Percentiles rank a stretch among this genome's conserved stretches.
These are phyloP conservation scores for Entomortierella lignicola DNA, from an alignment of 192 early-diverging fungal species.

Conservation along the genomic window DNA sequence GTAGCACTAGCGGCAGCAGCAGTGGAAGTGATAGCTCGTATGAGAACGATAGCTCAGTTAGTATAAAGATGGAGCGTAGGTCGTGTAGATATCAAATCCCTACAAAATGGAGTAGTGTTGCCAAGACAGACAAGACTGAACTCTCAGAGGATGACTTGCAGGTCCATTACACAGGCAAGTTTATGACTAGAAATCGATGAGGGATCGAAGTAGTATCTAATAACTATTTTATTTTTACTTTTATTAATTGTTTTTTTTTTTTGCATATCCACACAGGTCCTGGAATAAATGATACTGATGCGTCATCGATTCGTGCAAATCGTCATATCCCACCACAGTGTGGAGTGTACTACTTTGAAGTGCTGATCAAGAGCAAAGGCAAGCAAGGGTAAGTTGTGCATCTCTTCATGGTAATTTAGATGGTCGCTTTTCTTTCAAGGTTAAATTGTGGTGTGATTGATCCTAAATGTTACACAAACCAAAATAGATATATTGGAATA, in stretches of 20 bases:
- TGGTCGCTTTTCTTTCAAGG: too few species aligned
- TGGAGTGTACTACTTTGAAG: slow-evolving; percentile 95
- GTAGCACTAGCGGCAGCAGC: slow-evolving; percentile 10
- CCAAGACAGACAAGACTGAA: slow-evolving; percentile 44
- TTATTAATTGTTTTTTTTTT: background rate
- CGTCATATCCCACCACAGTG: slow-evolving; percentile 84
- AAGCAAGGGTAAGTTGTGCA: slow-evolving; percentile 72
- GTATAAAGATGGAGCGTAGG: slow-evolving; percentile 3
- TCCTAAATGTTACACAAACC: slow-evolving; percentile 26
- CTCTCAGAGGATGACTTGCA: slow-evolving; percentile 47
- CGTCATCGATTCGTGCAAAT: slow-evolving; percentile 85
- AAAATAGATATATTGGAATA: slow-evolving; percentile 81
- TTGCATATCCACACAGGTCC: slow-evolving; percentile 53
- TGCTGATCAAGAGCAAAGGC: slow-evolving; percentile 86
- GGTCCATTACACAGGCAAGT: slow-evolving; percentile 37
- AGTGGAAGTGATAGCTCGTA: slow-evolving; percentile 11
- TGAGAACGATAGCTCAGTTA: slow-evolving; percentile 12
- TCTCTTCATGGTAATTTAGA: too few species aligned
- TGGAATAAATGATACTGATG: slow-evolving; percentile 81
- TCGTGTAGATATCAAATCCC: slow-evolving; percentile 40
- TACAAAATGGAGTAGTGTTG: slow-evolving; percentile 29
- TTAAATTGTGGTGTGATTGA: background rate
- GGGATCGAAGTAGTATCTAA: background rate
- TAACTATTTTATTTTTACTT: background rate
- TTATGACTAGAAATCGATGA: too few species aligned